phyloP scores from a whole-genome alignment of 116 monocot species.

The Dioscorea cayenensis region DNA sequence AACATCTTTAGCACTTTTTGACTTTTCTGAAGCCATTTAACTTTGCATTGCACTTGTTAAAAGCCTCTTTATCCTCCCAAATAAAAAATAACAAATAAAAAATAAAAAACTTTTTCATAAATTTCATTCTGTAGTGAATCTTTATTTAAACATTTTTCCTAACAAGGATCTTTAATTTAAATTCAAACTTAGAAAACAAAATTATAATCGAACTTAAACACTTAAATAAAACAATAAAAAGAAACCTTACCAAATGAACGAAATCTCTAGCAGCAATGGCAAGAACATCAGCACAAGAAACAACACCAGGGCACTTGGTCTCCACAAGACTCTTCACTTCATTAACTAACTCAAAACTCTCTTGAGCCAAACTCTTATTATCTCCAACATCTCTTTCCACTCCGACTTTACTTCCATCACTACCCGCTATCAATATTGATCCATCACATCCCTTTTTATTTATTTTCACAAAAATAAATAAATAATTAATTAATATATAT shows the following conservation, averaged over 20 bases:
- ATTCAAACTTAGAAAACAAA: too few relatives aligned
- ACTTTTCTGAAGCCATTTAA: too few relatives aligned
- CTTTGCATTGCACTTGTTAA: too few relatives aligned
- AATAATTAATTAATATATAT: neutral
- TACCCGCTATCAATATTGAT: slow-evolving; percentile 51
- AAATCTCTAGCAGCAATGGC: slow-evolving; percentile 84
- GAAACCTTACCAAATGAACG: slow-evolving; percentile 55
- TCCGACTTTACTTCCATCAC: slow-evolving; percentile 7
- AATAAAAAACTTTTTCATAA: too few relatives aligned
- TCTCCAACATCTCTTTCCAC: slow-evolving; percentile 73
- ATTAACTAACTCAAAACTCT: slow-evolving; percentile 58
- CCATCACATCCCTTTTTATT: slow-evolving; percentile 64
- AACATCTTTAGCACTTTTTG: too few relatives aligned
- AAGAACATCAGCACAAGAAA: slow-evolving; percentile 84
- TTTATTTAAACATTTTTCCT: too few relatives aligned
- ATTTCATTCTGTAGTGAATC: too few relatives aligned
- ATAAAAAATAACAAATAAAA: too few relatives aligned
- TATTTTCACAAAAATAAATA: neutral
- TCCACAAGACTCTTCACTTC: slow-evolving; percentile 64
- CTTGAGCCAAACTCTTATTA: slow-evolving; percentile 48
- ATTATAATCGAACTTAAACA: too few relatives aligned
- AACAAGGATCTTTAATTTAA: too few relatives aligned
- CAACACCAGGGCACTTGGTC: slow-evolving; percentile 68
- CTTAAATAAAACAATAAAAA: too few relatives aligned
- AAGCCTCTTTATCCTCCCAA: too few relatives aligned